Percentiles rank a stretch among this genome's conserved stretches.
These are phyloP conservation scores for Vigna mungo DNA, from an alignment of 306 rosid genomes.

Conservation along the genomic window DNA sequence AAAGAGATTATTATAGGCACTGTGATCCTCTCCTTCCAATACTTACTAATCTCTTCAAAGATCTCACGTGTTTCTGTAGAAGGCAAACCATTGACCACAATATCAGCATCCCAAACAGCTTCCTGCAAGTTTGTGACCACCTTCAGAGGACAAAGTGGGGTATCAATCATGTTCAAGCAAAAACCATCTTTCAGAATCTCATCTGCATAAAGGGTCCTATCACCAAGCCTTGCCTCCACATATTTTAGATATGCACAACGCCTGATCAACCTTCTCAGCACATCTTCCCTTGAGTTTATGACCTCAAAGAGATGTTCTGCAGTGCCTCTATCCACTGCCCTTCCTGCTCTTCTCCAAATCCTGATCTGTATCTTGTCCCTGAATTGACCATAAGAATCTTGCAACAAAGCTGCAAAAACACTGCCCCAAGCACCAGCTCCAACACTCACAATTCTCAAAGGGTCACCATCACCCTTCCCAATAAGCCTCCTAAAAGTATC, in stretches of 20 bases:
- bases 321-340: slow-evolving; percentile 69
- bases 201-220: slow-evolving; percentile 81
- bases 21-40: slow-evolving; percentile 90
- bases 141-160: slow-evolving; percentile 91
- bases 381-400: slow-evolving; percentile 81
- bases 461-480: slow-evolving; percentile 68
- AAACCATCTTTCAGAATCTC: slow-evolving; percentile 93
- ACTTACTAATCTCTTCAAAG: slow-evolving; percentile 83
- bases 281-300: slow-evolving; percentile 87
- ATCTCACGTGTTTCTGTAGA: slow-evolving; percentile 88
- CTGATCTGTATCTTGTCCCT: slow-evolving; percentile 83
- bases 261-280: slow-evolving; percentile 83
- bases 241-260: slow-evolving; percentile 88
- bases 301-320: slow-evolving; percentile 90
- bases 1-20: slow-evolving; percentile 84
- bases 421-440: slow-evolving; percentile 99
- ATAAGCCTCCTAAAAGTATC: slow-evolving; percentile 71
- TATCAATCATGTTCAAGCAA: slow-evolving; percentile 92
- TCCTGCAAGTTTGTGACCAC: slow-evolving; percentile 96
- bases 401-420: slow-evolving; percentile 80
- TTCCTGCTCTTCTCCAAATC: slow-evolving; percentile 90
- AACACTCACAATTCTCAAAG: slow-evolving; percentile 84
- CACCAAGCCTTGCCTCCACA: slow-evolving; percentile 94
- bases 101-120: slow-evolving; percentile 98
- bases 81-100: slow-evolving; percentile 96